phyloP scores from a whole-genome alignment of 2,329 filamentous ascomycete genomes.

The Rutstroemia sp. region DNA sequence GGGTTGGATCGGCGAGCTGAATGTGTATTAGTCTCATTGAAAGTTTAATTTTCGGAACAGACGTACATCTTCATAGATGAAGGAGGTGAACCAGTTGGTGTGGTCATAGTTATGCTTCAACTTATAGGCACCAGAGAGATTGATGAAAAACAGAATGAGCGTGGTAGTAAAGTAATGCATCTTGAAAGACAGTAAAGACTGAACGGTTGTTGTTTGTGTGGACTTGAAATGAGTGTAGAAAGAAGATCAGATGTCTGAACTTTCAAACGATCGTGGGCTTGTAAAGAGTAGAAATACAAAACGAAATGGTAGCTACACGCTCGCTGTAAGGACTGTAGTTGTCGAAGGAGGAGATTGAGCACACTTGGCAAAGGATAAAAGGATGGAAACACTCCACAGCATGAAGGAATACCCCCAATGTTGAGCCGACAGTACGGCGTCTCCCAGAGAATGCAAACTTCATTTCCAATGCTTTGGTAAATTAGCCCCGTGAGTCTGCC shows the following conservation, averaged over 20 bases:
- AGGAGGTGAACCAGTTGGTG: slow-evolving; percentile 20
- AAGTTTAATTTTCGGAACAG: neutral
- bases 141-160: neutral
- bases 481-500: too few relatives aligned
- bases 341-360: too few relatives aligned
- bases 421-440: too few relatives aligned
- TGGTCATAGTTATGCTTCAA: slow-evolving; percentile 16
- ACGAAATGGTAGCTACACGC: neutral
- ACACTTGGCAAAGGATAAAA: too few relatives aligned
- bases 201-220: neutral
- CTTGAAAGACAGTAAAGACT: neutral
- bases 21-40: neutral
- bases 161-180: slow-evolving; percentile 1
- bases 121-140: slow-evolving; percentile 7
- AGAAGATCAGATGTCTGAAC: neutral
- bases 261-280: too few relatives aligned
- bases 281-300: too few relatives aligned
- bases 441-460: too few relatives aligned
- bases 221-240: neutral
- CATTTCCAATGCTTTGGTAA: too few relatives aligned
- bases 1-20: slow-evolving; percentile 18
- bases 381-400: too few relatives aligned
- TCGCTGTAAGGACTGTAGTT: neutral
- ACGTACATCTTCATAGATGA: slow-evolving; percentile 13
- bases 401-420: too few relatives aligned